Conservation (phyloP, 2,329 filamentous ascomycete genomes). For the Xylariales sp. region DNA sequence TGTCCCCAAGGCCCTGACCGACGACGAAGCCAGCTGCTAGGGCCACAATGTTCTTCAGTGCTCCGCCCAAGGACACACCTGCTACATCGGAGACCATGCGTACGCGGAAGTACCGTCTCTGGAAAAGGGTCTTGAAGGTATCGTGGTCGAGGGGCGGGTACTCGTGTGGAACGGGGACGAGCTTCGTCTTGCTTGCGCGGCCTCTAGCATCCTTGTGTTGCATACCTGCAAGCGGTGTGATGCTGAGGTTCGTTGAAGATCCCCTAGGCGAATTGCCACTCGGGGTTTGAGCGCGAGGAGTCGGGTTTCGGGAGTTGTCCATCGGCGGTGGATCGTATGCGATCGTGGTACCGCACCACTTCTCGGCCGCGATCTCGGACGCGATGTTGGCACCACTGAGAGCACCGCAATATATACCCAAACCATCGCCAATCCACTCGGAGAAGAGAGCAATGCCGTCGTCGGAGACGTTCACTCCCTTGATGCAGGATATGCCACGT, state of each 20-base stretch:
- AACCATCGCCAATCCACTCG: slow-evolving; percentile 84
- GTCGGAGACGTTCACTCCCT: slow-evolving; percentile 90
- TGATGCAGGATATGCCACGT: slow-evolving; percentile 94
- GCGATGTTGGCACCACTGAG: slow-evolving; percentile 96
- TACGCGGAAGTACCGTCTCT: slow-evolving; percentile 96
- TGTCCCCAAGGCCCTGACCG: slow-evolving; percentile 95
- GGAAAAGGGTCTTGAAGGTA: slow-evolving; percentile 81
- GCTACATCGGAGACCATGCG: slow-evolving; percentile 93
- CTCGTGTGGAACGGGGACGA: slow-evolving; percentile 72
- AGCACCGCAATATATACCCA: slow-evolving; percentile 95
- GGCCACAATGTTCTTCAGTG: slow-evolving; percentile 95
- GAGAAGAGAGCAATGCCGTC: slow-evolving; percentile 86
- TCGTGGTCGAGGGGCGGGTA: slow-evolving; percentile 84
- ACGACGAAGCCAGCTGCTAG: slow-evolving; percentile 93
- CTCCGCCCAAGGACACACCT: slow-evolving; percentile 89
- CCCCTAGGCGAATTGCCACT: slow-evolving; percentile 43
- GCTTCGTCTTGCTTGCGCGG: slow-evolving; percentile 60
- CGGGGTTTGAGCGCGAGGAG: slow-evolving; percentile 43
- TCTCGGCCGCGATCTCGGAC: slow-evolving; percentile 88
- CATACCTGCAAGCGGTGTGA: slow-evolving; percentile 47
- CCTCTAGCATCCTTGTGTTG: slow-evolving; percentile 68
- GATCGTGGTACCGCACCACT: slow-evolving; percentile 95
- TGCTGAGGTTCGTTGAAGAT: slow-evolving; percentile 45
- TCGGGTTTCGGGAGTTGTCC: slow-evolving; percentile 69
- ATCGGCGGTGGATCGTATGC: slow-evolving; percentile 90